Conservation (phyloP, 805 yeast genomes). For the Candida tammaniensis region DNA sequence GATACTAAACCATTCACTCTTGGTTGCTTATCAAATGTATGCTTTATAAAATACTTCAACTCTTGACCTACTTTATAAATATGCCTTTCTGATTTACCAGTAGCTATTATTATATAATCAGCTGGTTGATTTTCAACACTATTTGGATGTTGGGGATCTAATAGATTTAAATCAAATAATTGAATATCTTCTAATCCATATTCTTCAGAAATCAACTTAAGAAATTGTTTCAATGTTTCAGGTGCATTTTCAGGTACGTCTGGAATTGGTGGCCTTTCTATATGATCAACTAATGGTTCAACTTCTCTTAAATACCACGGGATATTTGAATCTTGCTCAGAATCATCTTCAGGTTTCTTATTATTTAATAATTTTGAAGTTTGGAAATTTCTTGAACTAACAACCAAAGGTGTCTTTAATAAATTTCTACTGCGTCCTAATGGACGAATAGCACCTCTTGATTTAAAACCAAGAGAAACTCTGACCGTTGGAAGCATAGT, state of each 20-base stretch:
- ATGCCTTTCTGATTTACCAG: conserved; percentile 79
- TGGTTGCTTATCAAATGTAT: conserved; percentile 37
- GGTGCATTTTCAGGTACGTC: conserved; percentile 63
- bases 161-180: conserved; percentile 60
- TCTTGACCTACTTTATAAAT: conserved; percentile 65
- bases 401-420: too few relatives aligned
- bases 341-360: not conserved
- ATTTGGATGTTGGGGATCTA: conserved; percentile 29
- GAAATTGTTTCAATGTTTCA: conserved; percentile 39
- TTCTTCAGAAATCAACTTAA: conserved; percentile 50
- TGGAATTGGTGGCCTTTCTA: conserved; percentile 38
- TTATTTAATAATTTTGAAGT: too few relatives aligned
- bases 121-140: conserved; percentile 25
- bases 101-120: conserved; percentile 51
- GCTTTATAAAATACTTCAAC: conserved; percentile 57
- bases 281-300: not conserved
- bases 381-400: too few relatives aligned
- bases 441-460: not conserved
- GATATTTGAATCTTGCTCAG: conserved; percentile 6
- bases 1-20: conserved; percentile 71
- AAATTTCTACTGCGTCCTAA: not conserved
- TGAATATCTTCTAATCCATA: conserved; percentile 64
- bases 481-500: not conserved
- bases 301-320: conserved; percentile 66
- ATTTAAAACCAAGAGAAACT: not conserved